Evolutionary conservation across 345 rosid genomes (phyloP).

Genomic region (Arabis alpina): DNA sequence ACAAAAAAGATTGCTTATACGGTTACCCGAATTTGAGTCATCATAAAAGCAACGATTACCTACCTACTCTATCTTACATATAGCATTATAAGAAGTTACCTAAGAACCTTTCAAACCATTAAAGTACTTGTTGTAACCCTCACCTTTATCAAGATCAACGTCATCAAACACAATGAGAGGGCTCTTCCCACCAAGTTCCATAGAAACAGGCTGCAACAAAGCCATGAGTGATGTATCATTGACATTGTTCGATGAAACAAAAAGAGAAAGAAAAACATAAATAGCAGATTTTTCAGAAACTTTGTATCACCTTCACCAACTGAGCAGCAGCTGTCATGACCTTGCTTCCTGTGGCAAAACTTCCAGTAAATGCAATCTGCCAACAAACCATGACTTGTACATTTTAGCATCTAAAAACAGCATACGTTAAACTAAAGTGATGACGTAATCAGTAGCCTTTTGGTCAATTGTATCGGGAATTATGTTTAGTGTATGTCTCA

Average conservation of each 20-base stretch:
- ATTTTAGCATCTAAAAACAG: conserved; percentile 18
- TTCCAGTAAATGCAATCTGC: conserved; percentile 95
- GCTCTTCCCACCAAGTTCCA: conserved; percentile 98
- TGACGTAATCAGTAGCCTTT: background rate
- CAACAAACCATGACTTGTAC: conserved; percentile 20
- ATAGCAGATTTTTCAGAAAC: conserved; percentile 5
- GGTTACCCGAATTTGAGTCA: background rate
- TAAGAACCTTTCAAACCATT: background rate
- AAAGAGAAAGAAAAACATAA: background rate
- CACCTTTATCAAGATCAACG: conserved; percentile 88
- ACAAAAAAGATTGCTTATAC: background rate
- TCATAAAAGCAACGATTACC: conserved; percentile 5
- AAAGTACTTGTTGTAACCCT: conserved; percentile 20
- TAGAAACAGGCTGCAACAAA: conserved; percentile 70
- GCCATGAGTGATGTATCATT: conserved; percentile 17
- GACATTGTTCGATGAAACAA: conserved; percentile 19
- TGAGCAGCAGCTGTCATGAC: conserved; percentile 89
- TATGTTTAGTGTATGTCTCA: conserved; percentile 4
- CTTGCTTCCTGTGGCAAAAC: conserved; percentile 83
- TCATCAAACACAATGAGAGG: conserved; percentile 93
- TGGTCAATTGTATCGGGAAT: background rate
- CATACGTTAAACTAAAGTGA: background rate
- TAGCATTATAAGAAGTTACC: background rate
- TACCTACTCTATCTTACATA: background rate
- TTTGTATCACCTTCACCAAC: conserved; percentile 69